Evolutionary conservation across 176 grass and related monocot species (phyloP).

Genomic region (Carex parvula): DNA sequence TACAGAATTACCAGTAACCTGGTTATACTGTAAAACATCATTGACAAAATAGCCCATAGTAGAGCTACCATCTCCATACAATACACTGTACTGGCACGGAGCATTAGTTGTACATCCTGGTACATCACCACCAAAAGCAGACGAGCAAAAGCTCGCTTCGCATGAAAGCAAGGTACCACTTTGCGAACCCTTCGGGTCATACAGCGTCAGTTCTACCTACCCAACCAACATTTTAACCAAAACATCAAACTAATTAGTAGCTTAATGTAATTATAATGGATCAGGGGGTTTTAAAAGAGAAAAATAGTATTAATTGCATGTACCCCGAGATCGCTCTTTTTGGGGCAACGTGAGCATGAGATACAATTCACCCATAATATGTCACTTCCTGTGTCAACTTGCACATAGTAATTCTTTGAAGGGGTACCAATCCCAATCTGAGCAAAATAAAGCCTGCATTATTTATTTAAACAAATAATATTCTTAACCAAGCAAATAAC

Average conservation of each 20-base stretch:
- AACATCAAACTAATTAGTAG: neutral
- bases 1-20: slow-evolving; percentile 57
- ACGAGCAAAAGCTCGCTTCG: slow-evolving; percentile 54
- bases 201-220: slow-evolving; percentile 74
- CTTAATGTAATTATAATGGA: neutral
- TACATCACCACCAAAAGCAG: slow-evolving; percentile 19
- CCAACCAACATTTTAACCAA: neutral
- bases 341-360: slow-evolving; percentile 68
- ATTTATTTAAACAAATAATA: slow-evolving; percentile 15
- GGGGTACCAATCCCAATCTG: slow-evolving; percentile 72
- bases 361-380: slow-evolving; percentile 94
- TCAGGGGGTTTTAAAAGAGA: neutral
- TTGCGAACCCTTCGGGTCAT: slow-evolving; percentile 58
- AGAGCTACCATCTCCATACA: slow-evolving; percentile 87
- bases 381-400: slow-evolving; percentile 97
- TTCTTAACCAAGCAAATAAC: neutral
- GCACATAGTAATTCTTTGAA: slow-evolving; percentile 75
- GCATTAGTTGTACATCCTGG: slow-evolving; percentile 25
- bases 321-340: slow-evolving; percentile 81
- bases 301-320: neutral
- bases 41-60: slow-evolving; percentile 67
- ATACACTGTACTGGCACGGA: slow-evolving; percentile 57
- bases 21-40: slow-evolving; percentile 62
- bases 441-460: slow-evolving; percentile 73
- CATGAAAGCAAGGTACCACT: slow-evolving; percentile 51